Base-by-base conservation (phyloP, 2,329 filamentous ascomycete species). In the Fusarium tjaetaba region DNA sequence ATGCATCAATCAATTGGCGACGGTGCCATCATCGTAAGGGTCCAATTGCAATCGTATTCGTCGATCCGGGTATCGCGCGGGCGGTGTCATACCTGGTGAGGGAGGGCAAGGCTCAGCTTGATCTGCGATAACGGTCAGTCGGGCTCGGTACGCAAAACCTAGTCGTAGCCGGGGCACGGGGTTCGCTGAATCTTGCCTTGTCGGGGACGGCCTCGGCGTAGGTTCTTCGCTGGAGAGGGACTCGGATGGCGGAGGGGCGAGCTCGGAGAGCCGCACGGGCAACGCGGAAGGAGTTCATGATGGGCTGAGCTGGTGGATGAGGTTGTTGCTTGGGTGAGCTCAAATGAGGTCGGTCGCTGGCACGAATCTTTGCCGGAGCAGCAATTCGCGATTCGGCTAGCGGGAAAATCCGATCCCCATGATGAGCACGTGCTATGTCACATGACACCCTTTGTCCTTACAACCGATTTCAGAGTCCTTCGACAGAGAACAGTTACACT, bases 51-150 rank as follows among this genome's bases (percentile, higher is more conserved):
- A 73, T 77, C 76, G 72, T 65, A 61, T 63, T 55, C 62, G 57
- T 75, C 66, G 70, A 69, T 69, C 73, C 69, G 71, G 52, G 55
- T 69, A 39, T 69, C 57, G 70, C 66, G 26, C 30, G 65, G 24
- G 62, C 55, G 60, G 70, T 55, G 36, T 82, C 93, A 86, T 94
- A 98, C 96, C 95, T 98, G 94, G 88, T 98, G 96, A 87, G 96
- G 96, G 80, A 99, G 93, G 84, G 94, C 91, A 88, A 99, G 89
- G 89, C 94, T 97, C 88, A 99, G 92, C 92, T 97, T 97, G 90
- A 99, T 97, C 90, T 92, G 79, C 69, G 70, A 68, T 76, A 61
- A 74, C 53, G 70, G 76, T 79, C 65, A 80, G 76, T 75, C 78
- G 72, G 69, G 61, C 52, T 59, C 57, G 70, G 61, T 49, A 68